Conservation (phyloP, 495 filamentous ascomycete genomes). For the Halenospora varia region DNA sequence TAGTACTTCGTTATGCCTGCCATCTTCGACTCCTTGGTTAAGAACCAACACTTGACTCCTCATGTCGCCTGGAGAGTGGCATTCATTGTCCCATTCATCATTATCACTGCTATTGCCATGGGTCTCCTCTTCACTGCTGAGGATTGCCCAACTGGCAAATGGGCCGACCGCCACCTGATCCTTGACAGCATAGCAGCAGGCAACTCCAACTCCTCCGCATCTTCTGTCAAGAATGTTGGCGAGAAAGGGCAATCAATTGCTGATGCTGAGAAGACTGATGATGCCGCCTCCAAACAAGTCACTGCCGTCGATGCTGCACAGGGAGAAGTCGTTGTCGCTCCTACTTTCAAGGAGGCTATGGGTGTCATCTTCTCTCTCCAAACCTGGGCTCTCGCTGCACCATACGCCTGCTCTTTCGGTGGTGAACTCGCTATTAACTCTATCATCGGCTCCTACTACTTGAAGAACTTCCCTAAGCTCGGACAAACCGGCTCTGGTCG, state of each 20-base stretch:
- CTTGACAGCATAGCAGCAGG: constrained; percentile 36
- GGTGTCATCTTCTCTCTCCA: constrained; percentile 60
- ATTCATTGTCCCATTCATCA: constrained; percentile 79
- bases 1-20: constrained; percentile 89
- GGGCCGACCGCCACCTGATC: constrained; percentile 63
- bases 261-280: constrained; percentile 24
- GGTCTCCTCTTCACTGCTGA: constrained; percentile 68
- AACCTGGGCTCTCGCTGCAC: constrained; percentile 59
- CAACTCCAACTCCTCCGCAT: constrained; percentile 24
- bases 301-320: constrained; percentile 49
- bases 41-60: constrained; percentile 47
- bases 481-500: constrained; percentile 67
- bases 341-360: constrained; percentile 56
- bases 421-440: constrained; percentile 83
- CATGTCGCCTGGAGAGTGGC: constrained; percentile 80
- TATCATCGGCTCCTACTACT: constrained; percentile 75
- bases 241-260: no score
- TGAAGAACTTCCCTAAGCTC: constrained; percentile 68
- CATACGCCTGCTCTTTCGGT: constrained; percentile 83
- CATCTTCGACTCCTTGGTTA: constrained; percentile 76
- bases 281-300: constrained; percentile 26
- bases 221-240: constrained; percentile 34
- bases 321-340: constrained; percentile 62
- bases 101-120: constrained; percentile 62
- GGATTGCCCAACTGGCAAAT: constrained; percentile 83